Conservation (phyloP, 2,329 filamentous ascomycete genomes). For the Aspergillus hortae region DNA sequence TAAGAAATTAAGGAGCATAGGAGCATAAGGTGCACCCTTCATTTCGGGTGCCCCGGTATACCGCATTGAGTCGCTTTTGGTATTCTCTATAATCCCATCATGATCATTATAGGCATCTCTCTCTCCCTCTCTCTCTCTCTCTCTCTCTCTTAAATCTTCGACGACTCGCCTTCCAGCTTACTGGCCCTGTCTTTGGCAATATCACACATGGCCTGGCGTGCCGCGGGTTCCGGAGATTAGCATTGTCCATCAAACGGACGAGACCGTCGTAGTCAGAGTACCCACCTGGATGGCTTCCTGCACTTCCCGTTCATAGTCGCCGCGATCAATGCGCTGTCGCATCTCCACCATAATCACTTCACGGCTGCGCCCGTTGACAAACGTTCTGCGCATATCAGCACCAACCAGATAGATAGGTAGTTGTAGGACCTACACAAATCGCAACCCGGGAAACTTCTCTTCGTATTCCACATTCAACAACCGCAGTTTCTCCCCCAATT, state of each 20-base stretch:
- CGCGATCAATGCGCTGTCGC: slow-evolving; percentile 66
- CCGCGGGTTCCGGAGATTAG: slow-evolving; percentile 3
- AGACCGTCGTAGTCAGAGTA: slow-evolving; percentile 2
- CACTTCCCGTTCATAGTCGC: slow-evolving; percentile 65
- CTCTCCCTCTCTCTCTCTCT: neutral
- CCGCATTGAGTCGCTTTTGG: too few relatives aligned
- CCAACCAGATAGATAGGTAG: neutral
- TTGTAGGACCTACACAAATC: slow-evolving; percentile 58
- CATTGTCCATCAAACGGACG: slow-evolving; percentile 1
- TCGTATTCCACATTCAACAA: slow-evolving; percentile 76
- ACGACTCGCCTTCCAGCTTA: slow-evolving; percentile 50
- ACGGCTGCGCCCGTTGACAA: slow-evolving; percentile 77
- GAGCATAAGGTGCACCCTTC: too few relatives aligned
- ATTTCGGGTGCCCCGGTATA: too few relatives aligned
- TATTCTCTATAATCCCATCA: neutral
- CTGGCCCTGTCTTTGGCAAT: slow-evolving; percentile 76
- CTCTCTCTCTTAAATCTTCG: slow-evolving; percentile 3
- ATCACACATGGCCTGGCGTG: slow-evolving; percentile 77
- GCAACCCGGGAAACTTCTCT: slow-evolving; percentile 67
- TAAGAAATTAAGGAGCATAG: too few relatives aligned
- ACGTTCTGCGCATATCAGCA: slow-evolving; percentile 53
- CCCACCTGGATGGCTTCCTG: slow-evolving; percentile 69
- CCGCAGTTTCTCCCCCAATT: slow-evolving; percentile 48
- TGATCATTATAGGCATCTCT: neutral
- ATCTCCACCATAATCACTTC: slow-evolving; percentile 79